Percentiles rank a stretch among this genome's conserved stretches.
These are phyloP conservation scores for Didymella keratinophila DNA, from an alignment of 2,329 filamentous ascomycete genomes.

Conservation along the genomic window DNA sequence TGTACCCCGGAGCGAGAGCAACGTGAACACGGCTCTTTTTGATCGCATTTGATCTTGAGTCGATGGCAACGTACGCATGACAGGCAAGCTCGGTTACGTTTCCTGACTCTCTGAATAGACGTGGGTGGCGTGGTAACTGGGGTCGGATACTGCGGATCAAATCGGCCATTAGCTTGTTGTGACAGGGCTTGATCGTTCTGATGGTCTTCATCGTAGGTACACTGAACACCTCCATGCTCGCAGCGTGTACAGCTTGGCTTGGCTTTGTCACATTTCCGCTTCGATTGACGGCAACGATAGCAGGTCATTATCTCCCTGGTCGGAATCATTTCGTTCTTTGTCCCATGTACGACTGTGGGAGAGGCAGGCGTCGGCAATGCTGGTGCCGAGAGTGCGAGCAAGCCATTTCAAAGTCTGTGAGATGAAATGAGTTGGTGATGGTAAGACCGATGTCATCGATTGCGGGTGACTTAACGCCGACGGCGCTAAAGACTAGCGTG, in stretches of 20 bases:
- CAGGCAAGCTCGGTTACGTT: slow-evolving; percentile 26
- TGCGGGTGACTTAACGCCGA: slow-evolving; percentile 12
- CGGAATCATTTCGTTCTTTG: slow-evolving; percentile 6
- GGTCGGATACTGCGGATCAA: background rate
- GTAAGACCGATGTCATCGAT: background rate
- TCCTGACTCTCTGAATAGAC: slow-evolving; percentile 8
- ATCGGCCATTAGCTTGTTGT: background rate
- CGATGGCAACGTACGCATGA: slow-evolving; percentile 36
- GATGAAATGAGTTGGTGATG: background rate
- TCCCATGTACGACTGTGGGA: background rate
- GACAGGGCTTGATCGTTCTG: background rate
- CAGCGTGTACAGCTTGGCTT: slow-evolving; percentile 28
- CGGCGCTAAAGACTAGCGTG: background rate
- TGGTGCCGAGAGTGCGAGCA: background rate
- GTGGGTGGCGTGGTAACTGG: slow-evolving; percentile 2
- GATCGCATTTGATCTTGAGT: slow-evolving; percentile 35
- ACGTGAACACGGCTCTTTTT: slow-evolving; percentile 28
- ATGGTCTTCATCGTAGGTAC: slow-evolving; percentile 15
- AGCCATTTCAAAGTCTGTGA: background rate
- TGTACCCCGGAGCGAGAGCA: slow-evolving; percentile 26
- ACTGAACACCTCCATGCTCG: slow-evolving; percentile 15
- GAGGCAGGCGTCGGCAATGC: background rate
- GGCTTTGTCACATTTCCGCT: slow-evolving; percentile 30
- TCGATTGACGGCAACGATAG: slow-evolving; percentile 27
- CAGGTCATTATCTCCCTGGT: slow-evolving; percentile 24